Evolutionary conservation across 2,329 filamentous ascomycete species (phyloP).

Genomic region (Venturia pyrina): DNA sequence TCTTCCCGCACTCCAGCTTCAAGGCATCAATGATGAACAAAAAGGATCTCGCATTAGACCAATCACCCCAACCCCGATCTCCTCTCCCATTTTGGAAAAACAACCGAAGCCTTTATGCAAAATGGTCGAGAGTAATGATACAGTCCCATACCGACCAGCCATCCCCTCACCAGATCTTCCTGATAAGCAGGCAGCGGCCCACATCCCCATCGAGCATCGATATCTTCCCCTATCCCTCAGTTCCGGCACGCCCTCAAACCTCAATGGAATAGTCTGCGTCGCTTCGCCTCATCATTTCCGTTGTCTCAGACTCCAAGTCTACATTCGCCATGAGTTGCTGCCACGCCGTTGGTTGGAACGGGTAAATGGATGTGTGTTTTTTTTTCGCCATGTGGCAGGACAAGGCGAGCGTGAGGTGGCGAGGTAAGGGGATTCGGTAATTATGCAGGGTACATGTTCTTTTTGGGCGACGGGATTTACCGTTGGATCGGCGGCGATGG

Average conservation of each 20-base stretch:
- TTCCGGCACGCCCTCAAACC: too few species aligned
- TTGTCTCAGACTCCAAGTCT: neutral
- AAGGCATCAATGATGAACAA: neutral
- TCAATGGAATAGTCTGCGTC: neutral
- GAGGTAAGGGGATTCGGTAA: too few species aligned
- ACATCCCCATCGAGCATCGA: neutral
- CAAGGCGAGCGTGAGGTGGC: too few species aligned
- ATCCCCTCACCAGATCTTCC: neutral
- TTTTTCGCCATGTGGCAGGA: too few species aligned
- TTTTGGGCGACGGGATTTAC: too few species aligned
- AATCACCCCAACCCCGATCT: too few species aligned
- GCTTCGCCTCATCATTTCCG: neutral
- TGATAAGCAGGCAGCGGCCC: neutral
- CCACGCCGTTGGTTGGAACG: too few species aligned
- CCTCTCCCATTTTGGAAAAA: too few species aligned
- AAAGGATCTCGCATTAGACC: neutral
- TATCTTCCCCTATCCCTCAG: neutral
- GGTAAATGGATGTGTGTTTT: too few species aligned
- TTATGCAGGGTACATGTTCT: too few species aligned
- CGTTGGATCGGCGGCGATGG: too few species aligned
- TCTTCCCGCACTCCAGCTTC: neutral
- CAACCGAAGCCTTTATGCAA: neutral
- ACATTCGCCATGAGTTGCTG: neutral
- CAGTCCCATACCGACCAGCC: too few species aligned
- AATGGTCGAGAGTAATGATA: neutral